Evolutionary conservation across 2,329 filamentous ascomycete species (phyloP).

Genomic region (Neoascochyta sp.): DNA sequence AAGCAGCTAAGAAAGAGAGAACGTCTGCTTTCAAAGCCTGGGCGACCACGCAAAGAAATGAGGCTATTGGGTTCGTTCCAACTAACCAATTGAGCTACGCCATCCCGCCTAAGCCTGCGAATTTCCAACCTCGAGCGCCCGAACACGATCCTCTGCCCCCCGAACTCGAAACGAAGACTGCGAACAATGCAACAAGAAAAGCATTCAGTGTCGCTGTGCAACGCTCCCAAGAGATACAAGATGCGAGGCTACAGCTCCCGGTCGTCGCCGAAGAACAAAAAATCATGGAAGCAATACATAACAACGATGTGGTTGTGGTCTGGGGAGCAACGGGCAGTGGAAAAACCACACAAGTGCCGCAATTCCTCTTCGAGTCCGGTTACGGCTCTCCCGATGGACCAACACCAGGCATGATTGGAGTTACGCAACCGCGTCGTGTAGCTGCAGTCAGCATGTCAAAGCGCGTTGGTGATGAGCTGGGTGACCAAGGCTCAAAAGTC

Average conservation of each 20-base stretch:
- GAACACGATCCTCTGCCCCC: slow-evolving; percentile 69
- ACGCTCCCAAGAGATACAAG: slow-evolving; percentile 70
- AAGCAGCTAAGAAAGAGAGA: slow-evolving; percentile 42
- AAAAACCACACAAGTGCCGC: slow-evolving; percentile 95
- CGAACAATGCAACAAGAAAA: slow-evolving; percentile 60
- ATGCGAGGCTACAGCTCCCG: slow-evolving; percentile 72
- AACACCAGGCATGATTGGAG: slow-evolving; percentile 86
- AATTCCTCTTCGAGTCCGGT: slow-evolving; percentile 91
- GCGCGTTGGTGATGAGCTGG: slow-evolving; percentile 81
- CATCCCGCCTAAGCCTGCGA: slow-evolving; percentile 50
- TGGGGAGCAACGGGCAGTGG: slow-evolving; percentile 95
- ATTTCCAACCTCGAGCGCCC: slow-evolving; percentile 63
- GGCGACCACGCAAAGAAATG: slow-evolving; percentile 82
- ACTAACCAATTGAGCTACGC: slow-evolving; percentile 39
- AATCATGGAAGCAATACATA: slow-evolving; percentile 96
- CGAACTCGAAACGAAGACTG: slow-evolving; percentile 59
- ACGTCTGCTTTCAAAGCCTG: slow-evolving; percentile 85
- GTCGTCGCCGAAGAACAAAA: slow-evolving; percentile 94
- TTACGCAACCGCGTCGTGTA: slow-evolving; percentile 92
- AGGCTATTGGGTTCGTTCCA: slow-evolving; percentile 68
- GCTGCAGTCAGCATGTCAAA: slow-evolving; percentile 96
- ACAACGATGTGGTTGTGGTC: slow-evolving; percentile 82
- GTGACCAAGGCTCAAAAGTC: slow-evolving; percentile 70
- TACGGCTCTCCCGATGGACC: slow-evolving; percentile 76
- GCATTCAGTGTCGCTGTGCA: slow-evolving; percentile 71